A percentile compares a stretch with the other conserved stretches of the same genome.
phyloP scores from a whole-genome alignment of 768 basidiomycete genomes.

The Dendrothele bispora region DNA sequence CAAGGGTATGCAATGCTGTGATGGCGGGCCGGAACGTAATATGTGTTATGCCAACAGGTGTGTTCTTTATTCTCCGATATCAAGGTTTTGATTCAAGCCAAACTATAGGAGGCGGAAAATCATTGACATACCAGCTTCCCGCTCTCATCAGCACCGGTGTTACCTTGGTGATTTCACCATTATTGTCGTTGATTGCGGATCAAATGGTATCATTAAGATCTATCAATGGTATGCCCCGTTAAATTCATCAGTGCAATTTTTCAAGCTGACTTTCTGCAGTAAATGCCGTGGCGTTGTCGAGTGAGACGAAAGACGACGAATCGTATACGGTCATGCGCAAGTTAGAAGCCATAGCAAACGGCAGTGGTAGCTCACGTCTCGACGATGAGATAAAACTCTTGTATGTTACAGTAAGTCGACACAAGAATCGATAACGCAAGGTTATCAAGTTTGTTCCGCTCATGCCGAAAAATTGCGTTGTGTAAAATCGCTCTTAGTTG shows the following conservation, averaged over 20 bases:
- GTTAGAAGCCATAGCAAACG: not conserved
- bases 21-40: conserved; percentile 46
- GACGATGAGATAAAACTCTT: not conserved
- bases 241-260: not conserved
- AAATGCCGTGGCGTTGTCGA: not conserved
- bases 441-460: no score
- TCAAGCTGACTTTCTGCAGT: not conserved
- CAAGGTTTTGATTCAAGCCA: no score
- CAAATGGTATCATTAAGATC: conserved; percentile 40
- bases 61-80: conserved; percentile 23
- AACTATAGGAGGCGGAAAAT: conserved; percentile 68
- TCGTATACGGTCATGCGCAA: not conserved
- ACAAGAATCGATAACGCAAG: no score
- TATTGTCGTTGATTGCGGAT: conserved; percentile 53
- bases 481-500: no score
- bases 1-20: not conserved
- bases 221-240: not conserved
- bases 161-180: conserved; percentile 58
- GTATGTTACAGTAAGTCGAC: not conserved
- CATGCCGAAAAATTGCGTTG: no score
- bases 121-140: conserved; percentile 67
- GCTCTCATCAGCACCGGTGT: conserved; percentile 56
- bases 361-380: not conserved
- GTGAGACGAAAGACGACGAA: not conserved
- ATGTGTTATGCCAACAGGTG: conserved; percentile 61